A percentile compares a stretch with the other conserved stretches of the same genome.
Conservation (phyloP, 1,284 basidiomycete genomes). For the Apiotrichum laibachii region DNA sequence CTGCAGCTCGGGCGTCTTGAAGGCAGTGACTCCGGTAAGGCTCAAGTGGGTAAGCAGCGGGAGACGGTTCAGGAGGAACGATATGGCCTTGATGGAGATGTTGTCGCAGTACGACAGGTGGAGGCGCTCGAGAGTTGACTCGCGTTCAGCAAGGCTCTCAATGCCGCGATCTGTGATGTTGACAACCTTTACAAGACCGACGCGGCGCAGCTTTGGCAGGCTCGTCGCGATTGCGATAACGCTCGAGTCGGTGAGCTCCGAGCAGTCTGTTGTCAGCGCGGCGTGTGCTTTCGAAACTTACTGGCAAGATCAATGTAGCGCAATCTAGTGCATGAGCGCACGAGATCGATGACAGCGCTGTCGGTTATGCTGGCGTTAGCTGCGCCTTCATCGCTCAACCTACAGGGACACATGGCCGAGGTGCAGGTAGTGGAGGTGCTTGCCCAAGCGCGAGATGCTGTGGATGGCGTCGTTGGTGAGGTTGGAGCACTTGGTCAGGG, state of each 20-base stretch:
- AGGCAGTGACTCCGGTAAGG: constrained; percentile 91
- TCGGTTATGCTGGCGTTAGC: constrained; percentile 69
- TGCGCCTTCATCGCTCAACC: constrained; percentile 19
- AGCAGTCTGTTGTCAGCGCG: constrained; percentile 63
- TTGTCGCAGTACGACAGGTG: constrained; percentile 98
- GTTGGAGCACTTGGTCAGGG: constrained; percentile 82
- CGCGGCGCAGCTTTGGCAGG: constrained; percentile 85
- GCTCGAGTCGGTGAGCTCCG: constrained; percentile 84
- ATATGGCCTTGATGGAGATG: constrained; percentile 85
- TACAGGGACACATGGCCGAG: constrained; percentile 77
- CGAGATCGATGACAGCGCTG: constrained; percentile 76
- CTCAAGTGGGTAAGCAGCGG: constrained; percentile 90
- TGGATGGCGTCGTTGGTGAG: constrained; percentile 85
- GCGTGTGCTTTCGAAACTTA: constrained; percentile 52
- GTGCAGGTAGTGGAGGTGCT: constrained; percentile 91
- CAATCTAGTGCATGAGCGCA: constrained; percentile 83
- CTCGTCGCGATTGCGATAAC: constrained; percentile 81
- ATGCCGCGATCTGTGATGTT: constrained; percentile 93
- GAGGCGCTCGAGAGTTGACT: constrained; percentile 85
- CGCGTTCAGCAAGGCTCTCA: constrained; percentile 69
- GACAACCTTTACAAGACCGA: constrained; percentile 88
- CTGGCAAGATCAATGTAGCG: constrained; percentile 97
- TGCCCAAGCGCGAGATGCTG: constrained; percentile 81
- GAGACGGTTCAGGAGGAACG: constrained; percentile 82
- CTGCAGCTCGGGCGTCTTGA: constrained; percentile 80